Evolutionary conservation across 495 filamentous ascomycete genomes (phyloP).

Genomic region (Cryomyces minteri): DNA sequence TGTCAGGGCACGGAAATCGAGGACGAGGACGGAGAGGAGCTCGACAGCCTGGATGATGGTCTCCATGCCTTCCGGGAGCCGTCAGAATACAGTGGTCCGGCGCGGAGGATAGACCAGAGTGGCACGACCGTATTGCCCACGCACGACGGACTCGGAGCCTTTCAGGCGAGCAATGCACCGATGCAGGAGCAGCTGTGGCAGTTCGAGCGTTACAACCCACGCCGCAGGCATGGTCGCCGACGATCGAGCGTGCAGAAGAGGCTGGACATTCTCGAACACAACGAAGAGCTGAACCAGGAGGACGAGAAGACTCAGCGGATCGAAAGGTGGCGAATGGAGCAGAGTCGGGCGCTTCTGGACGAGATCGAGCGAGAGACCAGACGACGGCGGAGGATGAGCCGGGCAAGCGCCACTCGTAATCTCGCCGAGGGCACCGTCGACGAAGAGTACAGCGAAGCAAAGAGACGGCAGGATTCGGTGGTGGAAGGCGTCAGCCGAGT

Average conservation of each 20-base stretch:
- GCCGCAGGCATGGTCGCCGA: constrained; percentile 27
- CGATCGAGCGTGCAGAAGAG: constrained; percentile 43
- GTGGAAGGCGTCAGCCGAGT: constrained; percentile 9
- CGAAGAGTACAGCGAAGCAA: background rate
- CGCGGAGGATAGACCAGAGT: constrained; percentile 29
- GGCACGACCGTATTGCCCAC: constrained; percentile 53
- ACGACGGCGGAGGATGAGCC: constrained; percentile 27
- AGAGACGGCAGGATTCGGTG: constrained; percentile 9
- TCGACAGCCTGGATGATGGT: constrained; percentile 83
- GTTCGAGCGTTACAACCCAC: constrained; percentile 67
- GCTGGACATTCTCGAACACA: constrained; percentile 44
- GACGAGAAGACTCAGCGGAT: constrained; percentile 62
- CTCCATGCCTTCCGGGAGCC: constrained; percentile 65
- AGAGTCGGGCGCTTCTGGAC: constrained; percentile 65
- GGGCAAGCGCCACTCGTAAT: constrained; percentile 19
- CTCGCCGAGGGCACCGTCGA: constrained; percentile 8
- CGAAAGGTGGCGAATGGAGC: constrained; percentile 82
- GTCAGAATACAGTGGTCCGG: constrained; percentile 32
- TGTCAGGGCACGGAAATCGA: constrained; percentile 29
- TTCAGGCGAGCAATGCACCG: constrained; percentile 34
- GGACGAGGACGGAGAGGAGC: constrained; percentile 56
- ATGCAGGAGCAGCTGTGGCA: constrained; percentile 70
- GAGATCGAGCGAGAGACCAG: constrained; percentile 78
- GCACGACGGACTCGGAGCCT: constrained; percentile 83
- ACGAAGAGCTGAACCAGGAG: constrained; percentile 34